Conservation (phyloP, 2,329 filamentous ascomycete genomes). For the Fusarium sp. region DNA sequence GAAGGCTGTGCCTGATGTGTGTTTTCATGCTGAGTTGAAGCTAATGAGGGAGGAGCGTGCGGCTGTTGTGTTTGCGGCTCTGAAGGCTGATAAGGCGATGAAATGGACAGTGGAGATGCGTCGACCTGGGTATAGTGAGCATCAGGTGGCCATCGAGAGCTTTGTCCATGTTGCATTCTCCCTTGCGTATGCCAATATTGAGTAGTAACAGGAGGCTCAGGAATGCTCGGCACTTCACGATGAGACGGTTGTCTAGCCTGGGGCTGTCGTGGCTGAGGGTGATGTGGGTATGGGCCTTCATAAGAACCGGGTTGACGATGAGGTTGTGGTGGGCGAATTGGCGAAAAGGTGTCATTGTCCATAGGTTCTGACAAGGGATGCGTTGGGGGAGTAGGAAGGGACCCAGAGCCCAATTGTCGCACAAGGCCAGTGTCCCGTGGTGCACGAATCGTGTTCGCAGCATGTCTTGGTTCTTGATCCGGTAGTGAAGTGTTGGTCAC, state of each 20-base stretch:
- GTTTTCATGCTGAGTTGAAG: neutral
- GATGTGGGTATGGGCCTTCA: neutral
- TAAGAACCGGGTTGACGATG: neutral
- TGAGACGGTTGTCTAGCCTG: neutral
- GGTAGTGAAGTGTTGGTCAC: neutral
- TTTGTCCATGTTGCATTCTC: neutral
- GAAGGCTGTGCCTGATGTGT: neutral
- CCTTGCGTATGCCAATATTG: slow-evolving; percentile 7
- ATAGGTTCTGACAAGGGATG: neutral
- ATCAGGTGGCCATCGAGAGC: neutral
- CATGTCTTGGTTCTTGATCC: neutral
- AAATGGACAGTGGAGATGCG: neutral
- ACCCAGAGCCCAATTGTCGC: neutral
- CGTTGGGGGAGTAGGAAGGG: neutral
- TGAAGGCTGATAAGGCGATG: neutral
- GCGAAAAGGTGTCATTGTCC: neutral
- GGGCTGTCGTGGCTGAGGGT: neutral
- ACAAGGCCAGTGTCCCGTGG: neutral
- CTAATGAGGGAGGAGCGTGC: neutral
- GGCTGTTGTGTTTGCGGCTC: neutral
- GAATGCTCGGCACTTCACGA: neutral
- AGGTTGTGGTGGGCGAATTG: neutral
- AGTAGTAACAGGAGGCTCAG: neutral
- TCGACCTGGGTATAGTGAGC: neutral
- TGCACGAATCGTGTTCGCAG: neutral